Base-by-base conservation (phyloP, 2,329 filamentous ascomycete genomes). In the Trichoderma harzianum region DNA sequence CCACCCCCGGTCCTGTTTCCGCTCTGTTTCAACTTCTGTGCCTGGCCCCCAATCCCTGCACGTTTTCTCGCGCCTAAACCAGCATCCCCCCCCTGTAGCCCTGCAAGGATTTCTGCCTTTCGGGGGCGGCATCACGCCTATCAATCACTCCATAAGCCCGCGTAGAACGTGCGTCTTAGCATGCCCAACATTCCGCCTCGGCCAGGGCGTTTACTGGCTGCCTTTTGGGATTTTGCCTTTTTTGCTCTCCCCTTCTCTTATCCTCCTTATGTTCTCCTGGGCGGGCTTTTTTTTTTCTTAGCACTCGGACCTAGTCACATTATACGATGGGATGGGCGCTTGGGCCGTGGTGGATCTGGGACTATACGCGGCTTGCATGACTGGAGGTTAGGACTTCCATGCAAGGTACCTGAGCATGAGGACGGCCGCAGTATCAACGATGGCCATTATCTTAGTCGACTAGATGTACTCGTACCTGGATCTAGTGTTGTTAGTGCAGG, bases 331-430 rank as follows among this genome's bases (percentile, higher is more conserved):
- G 64, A 57, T n/a, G 21, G 21, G 65, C 65, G 65, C 65, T 39
- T 69, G 65, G n/a, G 36, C 62, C 43, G 43, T 26, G n/a, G 62
- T 65, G 66, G 55, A 69, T 51, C 66, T 36, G n/a, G n/a, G 21
- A 32, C 21, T 57, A 21, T 34, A 39, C 18, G 51, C 51, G 32
- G 34, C 36, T 57, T 32, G 60, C 60, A 43, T 43, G 34, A 16
- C 8, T 36, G 34, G 34, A 36, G 34, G 12, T n/a, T 36, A 28
- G 32, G 60, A 39, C 43, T 10, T 51, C 43, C 36, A 39, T 51
- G 43, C 43, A 51, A 51, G 43, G 43, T 51, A 47, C 43, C 39
- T 43, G 18, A 11, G 43, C 0, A 47, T 3, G 43, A 51, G 47
- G 21, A 53, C 47, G n/a, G 47, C 47, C 47, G 47, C n/a, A 24